Conservation (phyloP, 2,329 filamentous ascomycete genomes). For the Aspergillus fructus region DNA sequence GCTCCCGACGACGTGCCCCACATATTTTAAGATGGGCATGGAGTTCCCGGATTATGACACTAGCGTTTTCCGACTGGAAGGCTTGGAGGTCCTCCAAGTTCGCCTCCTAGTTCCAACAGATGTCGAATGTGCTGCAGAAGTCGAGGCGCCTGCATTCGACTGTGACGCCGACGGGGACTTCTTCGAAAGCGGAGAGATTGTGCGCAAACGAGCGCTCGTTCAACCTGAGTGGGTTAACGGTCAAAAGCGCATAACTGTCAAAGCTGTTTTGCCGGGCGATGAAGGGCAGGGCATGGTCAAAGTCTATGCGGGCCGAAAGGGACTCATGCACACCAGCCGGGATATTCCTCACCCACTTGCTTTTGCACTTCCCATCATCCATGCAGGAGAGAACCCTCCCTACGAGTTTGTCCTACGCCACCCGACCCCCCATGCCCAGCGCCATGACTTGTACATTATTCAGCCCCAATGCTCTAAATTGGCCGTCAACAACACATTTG, state of each 20-base stretch:
- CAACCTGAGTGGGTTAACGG: conserved; percentile 90
- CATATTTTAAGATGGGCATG: conserved; percentile 80
- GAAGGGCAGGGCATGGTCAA: conserved; percentile 86
- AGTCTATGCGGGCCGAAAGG: conserved; percentile 89
- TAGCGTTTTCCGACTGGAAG: conserved; percentile 78
- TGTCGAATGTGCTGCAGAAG: conserved; percentile 87
- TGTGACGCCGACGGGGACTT: conserved; percentile 85
- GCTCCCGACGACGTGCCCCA: conserved; percentile 79
- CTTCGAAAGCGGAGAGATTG: conserved; percentile 85
- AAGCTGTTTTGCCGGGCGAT: conserved; percentile 86
- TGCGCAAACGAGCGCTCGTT: conserved; percentile 81
- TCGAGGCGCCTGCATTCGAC: conserved; percentile 78
- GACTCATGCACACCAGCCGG: conserved; percentile 95
- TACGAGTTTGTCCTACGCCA: conserved; percentile 93
- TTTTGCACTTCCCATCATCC: conserved; percentile 83
- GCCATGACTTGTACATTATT: conserved; percentile 94
- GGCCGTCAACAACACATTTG: conserved; percentile 94
- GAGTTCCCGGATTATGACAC: conserved; percentile 90
- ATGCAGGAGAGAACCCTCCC: conserved; percentile 86
- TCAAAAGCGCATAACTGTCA: conserved; percentile 87
- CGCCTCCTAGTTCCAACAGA: conserved; percentile 85
- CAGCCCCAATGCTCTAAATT: conserved; percentile 90
- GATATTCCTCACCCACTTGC: conserved; percentile 92
- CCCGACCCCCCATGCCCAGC: conserved; percentile 94
- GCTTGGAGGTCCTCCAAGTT: conserved; percentile 89